Percentiles rank a stretch among this genome's conserved stretches.
These are phyloP conservation scores for Penicillium bovifimosum DNA, from an alignment of 495 filamentous ascomycete species.

Conservation along the genomic window DNA sequence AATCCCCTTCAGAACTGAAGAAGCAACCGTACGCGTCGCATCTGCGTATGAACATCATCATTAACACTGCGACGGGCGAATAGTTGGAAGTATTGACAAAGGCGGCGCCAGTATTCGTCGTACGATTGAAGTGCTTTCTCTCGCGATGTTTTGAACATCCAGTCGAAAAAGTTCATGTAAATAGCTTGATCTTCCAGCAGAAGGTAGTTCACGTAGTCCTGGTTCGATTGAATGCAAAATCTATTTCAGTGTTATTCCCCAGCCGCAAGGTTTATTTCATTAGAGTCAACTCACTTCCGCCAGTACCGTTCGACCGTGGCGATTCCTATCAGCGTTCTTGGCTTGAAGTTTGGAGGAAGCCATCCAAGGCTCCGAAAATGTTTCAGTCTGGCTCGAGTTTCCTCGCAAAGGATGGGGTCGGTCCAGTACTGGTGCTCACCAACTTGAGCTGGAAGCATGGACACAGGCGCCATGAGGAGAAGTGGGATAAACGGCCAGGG, in stretches of 20 bases:
- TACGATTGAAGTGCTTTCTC: slow-evolving; percentile 26
- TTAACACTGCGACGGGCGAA: slow-evolving; percentile 17
- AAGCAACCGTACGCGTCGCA: slow-evolving; percentile 14
- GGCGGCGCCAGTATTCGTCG: slow-evolving; percentile 26
- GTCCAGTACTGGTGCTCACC: slow-evolving; percentile 28
- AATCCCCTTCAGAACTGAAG: neutral
- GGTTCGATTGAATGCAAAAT: slow-evolving; percentile 26
- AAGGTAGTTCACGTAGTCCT: slow-evolving; percentile 26
- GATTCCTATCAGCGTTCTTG: slow-evolving; percentile 21
- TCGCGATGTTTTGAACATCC: slow-evolving; percentile 24
- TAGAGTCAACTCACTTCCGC: slow-evolving; percentile 17
- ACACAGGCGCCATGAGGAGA: slow-evolving; percentile 8
- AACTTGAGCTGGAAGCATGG: slow-evolving; percentile 13
- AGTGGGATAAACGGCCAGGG: neutral
- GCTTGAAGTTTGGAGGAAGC: slow-evolving; percentile 30
- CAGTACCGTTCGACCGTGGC: slow-evolving; percentile 24
- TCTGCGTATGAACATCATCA: slow-evolving; percentile 19
- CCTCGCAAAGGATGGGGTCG: slow-evolving; percentile 29
- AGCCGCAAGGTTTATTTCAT: neutral
- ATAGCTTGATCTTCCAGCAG: slow-evolving; percentile 22
- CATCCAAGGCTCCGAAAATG: slow-evolving; percentile 24
- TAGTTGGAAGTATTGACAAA: slow-evolving; percentile 24
- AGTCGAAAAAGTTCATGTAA: slow-evolving; percentile 32
- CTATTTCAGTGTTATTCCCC: slow-evolving; percentile 14
- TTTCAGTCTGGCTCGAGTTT: slow-evolving; percentile 27